Conservation (phyloP, 2,329 filamentous ascomycete species). For the Scorias spongiosa region DNA sequence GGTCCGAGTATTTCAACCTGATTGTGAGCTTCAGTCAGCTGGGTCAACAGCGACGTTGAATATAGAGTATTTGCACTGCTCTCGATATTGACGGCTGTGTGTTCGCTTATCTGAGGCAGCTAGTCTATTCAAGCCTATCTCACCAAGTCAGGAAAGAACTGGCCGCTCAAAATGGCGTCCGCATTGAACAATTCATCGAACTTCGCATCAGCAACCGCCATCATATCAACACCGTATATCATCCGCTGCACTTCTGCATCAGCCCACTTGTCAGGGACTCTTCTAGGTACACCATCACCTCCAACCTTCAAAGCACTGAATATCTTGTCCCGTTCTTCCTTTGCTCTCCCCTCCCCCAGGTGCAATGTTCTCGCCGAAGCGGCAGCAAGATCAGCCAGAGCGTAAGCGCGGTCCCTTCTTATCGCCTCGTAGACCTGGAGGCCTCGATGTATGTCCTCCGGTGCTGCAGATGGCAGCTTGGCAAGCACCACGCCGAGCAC, state of each 20-base stretch:
- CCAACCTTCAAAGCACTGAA: slow-evolving; percentile 34
- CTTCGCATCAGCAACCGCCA: slow-evolving; percentile 28
- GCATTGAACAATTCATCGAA: slow-evolving; percentile 23
- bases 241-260: slow-evolving; percentile 35
- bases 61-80: too few species aligned
- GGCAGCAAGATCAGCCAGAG: slow-evolving; percentile 41
- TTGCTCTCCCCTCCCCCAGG: slow-evolving; percentile 42
- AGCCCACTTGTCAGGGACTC: slow-evolving; percentile 37
- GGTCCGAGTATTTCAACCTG: too few species aligned
- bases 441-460: slow-evolving; percentile 35
- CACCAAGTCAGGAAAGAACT: too few species aligned
- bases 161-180: too few species aligned
- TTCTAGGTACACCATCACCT: slow-evolving; percentile 17
- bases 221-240: slow-evolving; percentile 33
- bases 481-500: slow-evolving; percentile 38
- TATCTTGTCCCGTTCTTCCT: slow-evolving; percentile 41
- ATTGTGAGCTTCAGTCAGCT: too few species aligned
- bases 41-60: too few species aligned
- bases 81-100: too few species aligned
- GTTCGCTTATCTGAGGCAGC: too few species aligned
- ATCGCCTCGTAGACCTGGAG: slow-evolving; percentile 41
- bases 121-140: too few species aligned
- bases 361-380: slow-evolving; percentile 39
- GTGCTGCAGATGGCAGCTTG: slow-evolving; percentile 31
- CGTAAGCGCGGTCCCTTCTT: slow-evolving; percentile 41